A percentile compares a stretch with the other conserved stretches of the same genome.
Conservation (phyloP, 176 grass and related monocot genomes). For the Pharus latifolius region DNA sequence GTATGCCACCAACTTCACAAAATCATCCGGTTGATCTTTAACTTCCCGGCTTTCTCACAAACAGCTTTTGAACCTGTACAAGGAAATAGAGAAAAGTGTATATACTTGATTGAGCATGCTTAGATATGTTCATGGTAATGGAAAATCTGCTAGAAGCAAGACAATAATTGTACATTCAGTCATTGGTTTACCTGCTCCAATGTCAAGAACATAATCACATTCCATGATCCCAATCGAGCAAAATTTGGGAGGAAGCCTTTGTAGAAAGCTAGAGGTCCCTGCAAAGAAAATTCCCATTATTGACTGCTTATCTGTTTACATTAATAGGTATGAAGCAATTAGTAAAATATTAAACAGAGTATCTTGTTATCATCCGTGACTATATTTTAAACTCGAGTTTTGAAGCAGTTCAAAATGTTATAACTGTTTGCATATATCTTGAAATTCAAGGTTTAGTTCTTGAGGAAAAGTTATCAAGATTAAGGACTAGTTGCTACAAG, state of each 20-base stretch:
- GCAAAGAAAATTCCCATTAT: background rate
- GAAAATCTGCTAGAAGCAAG: background rate
- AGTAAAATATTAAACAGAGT: background rate
- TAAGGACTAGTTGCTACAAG: background rate
- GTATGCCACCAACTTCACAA: background rate
- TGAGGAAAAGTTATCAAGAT: background rate
- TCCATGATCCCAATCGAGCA: conserved; percentile 92
- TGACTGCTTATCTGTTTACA: background rate
- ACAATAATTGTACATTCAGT: background rate
- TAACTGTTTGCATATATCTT: background rate
- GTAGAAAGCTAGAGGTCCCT: conserved; percentile 90
- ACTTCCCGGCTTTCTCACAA: conserved; percentile 41
- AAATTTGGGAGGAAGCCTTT: conserved; percentile 90
- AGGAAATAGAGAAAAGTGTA: background rate
- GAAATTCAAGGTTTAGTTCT: background rate
- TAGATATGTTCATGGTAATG: background rate
- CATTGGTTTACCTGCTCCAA: conserved; percentile 67
- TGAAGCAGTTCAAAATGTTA: background rate
- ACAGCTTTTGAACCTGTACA: conserved; percentile 54
- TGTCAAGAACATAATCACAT: conserved; percentile 99
- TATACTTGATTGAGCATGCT: background rate
- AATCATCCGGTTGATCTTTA: background rate
- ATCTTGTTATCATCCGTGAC: too few species aligned
- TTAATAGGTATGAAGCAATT: background rate
- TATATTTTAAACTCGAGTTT: too few species aligned